Evolutionary conservation across 2,329 filamentous ascomycete species (phyloP).

Genomic region (Penicillium nordicum): DNA sequence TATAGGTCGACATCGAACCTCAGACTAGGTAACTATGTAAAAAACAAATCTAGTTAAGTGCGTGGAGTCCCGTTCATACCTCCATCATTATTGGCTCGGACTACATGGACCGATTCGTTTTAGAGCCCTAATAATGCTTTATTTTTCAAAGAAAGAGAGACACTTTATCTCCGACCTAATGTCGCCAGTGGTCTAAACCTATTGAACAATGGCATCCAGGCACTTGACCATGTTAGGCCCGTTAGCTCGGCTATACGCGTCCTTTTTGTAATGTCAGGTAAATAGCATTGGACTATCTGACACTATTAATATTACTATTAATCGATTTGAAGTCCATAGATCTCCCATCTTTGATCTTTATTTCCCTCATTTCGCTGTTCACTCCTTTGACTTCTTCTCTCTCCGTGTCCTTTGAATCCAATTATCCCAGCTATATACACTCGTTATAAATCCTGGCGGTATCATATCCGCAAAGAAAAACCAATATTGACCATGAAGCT

Average conservation of each 20-base stretch:
- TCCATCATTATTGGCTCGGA: constrained; percentile 3
- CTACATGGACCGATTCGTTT: constrained; percentile 9
- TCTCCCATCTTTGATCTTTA: not conserved
- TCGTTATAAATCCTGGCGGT: not conserved
- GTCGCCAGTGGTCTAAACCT: constrained; percentile 1
- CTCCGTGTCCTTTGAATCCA: not conserved
- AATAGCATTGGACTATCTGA: constrained; percentile 9
- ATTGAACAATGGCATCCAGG: not conserved
- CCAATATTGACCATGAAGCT: constrained; percentile 45
- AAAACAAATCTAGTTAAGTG: constrained; percentile 11
- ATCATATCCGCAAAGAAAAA: not conserved
- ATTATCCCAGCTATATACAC: constrained; percentile 4
- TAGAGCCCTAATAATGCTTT: constrained; percentile 16
- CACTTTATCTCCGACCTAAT: constrained; percentile 12
- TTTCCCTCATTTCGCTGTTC: constrained; percentile 3
- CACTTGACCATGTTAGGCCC: constrained; percentile 5
- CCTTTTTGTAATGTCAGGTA: constrained; percentile 12
- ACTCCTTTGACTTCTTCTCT: constrained; percentile 10
- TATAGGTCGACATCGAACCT: not conserved
- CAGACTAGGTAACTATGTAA: not conserved
- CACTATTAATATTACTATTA: constrained; percentile 15
- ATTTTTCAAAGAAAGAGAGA: not conserved
- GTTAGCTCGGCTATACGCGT: constrained; percentile 18
- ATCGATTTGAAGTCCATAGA: constrained; percentile 10
- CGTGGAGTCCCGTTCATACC: constrained; percentile 8